A percentile compares a stretch with the other conserved stretches of the same genome.
phyloP scores from a whole-genome alignment of 179 eudicot species.

The Kewa caespitosa region DNA sequence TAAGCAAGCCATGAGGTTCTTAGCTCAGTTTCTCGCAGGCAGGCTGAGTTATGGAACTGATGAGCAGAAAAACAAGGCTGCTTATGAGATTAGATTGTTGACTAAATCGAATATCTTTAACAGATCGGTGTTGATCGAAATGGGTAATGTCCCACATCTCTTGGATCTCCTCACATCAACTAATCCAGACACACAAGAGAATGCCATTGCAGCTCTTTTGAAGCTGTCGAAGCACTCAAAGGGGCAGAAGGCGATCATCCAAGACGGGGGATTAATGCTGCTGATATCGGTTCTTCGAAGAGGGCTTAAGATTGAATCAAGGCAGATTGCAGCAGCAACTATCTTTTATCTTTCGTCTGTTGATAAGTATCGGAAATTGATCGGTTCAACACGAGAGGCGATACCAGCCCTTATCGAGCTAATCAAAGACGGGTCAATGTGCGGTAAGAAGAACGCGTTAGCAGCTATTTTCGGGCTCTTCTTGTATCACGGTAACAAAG shows the following conservation, averaged over 20 bases:
- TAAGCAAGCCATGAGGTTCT: slow-evolving; percentile 42
- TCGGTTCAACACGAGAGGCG: slow-evolving; percentile 49
- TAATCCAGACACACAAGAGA: slow-evolving; percentile 53
- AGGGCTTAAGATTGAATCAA: slow-evolving; percentile 52
- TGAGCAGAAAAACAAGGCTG: slow-evolving; percentile 64
- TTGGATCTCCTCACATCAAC: slow-evolving; percentile 50
- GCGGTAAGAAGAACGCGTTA: slow-evolving; percentile 73
- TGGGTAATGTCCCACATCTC: slow-evolving; percentile 58
- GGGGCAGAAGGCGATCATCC: slow-evolving; percentile 61
- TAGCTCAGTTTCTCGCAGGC: slow-evolving; percentile 50
- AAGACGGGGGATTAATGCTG: slow-evolving; percentile 53
- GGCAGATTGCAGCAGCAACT: slow-evolving; percentile 71
- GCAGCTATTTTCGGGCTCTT: slow-evolving; percentile 68
- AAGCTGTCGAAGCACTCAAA: slow-evolving; percentile 67
- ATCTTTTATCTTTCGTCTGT: slow-evolving; percentile 65
- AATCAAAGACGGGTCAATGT: slow-evolving; percentile 48
- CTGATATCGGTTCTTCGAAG: slow-evolving; percentile 42
- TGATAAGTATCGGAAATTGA: slow-evolving; percentile 45
- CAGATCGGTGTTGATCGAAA: slow-evolving; percentile 50
- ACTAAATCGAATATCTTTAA: slow-evolving; percentile 64
- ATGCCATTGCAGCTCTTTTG: slow-evolving; percentile 67
- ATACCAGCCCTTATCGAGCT: slow-evolving; percentile 56
- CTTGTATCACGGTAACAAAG: slow-evolving; percentile 46
- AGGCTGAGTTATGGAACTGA: slow-evolving; percentile 50
- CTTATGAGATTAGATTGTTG: slow-evolving; percentile 62